Evolutionary conservation across 306 rosid species (phyloP).

Genomic region (Parietaria judaica): DNA sequence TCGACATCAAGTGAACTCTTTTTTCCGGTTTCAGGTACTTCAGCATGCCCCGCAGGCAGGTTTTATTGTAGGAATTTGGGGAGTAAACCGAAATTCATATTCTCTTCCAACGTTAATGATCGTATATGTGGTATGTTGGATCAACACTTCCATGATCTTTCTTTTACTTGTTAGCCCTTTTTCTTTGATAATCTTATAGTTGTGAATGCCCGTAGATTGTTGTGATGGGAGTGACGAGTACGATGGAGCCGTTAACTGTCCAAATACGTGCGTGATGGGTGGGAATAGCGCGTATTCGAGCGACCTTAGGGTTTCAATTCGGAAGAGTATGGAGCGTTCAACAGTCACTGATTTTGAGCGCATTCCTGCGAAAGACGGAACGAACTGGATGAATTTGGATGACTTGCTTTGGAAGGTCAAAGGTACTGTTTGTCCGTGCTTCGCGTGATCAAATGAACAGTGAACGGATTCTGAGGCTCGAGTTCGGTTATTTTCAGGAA

Average conservation of each 20-base stretch:
- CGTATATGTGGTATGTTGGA: constrained; percentile 56
- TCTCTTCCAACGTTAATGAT: constrained; percentile 77
- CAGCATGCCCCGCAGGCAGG: constrained; percentile 69
- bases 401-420: constrained; percentile 43
- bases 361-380: constrained; percentile 22
- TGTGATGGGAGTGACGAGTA: constrained; percentile 90
- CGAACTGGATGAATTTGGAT: constrained; percentile 35
- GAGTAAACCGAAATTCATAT: constrained; percentile 69
- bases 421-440: constrained; percentile 34
- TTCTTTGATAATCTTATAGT: not conserved
- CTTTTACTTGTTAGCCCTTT: not conserved
- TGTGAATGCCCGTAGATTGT: constrained; percentile 48
- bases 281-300: constrained; percentile 43
- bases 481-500: constrained; percentile 37
- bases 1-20: no score
- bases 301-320: constrained; percentile 22
- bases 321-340: constrained; percentile 8
- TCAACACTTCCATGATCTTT: not conserved
- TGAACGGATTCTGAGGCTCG: constrained; percentile 10
- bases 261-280: constrained; percentile 76
- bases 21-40: constrained; percentile 60
- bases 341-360: constrained; percentile 15
- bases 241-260: constrained; percentile 54
- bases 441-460: constrained; percentile 9
- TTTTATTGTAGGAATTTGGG: constrained; percentile 79